A percentile compares a stretch with the other conserved stretches of the same genome.
Evolutionary conservation across 139 green algal genomes (phyloP).

Genomic region (Mychonastes homosphaera): DNA sequence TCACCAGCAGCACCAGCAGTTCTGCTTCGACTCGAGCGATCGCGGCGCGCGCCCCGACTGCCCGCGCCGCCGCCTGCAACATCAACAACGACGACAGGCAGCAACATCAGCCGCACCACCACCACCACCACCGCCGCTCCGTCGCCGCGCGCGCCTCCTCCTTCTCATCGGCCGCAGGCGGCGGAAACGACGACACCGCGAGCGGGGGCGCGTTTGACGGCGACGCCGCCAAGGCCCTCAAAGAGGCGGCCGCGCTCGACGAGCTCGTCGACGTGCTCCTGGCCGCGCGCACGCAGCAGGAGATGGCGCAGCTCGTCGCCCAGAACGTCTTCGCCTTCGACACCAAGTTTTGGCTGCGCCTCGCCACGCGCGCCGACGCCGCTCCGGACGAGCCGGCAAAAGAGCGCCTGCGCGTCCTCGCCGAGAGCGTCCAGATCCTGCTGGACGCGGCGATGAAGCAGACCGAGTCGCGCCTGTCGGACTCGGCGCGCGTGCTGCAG

Average conservation of each 20-base stretch:
- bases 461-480: slow-evolving; percentile 59
- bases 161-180: too few species aligned
- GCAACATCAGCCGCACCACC: background rate
- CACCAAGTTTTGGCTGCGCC: slow-evolving; percentile 81
- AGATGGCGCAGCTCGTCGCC: slow-evolving; percentile 60
- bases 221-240: slow-evolving; percentile 21
- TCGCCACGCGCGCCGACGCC: slow-evolving; percentile 70
- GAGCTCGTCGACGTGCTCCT: slow-evolving; percentile 70
- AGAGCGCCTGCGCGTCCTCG: slow-evolving; percentile 20
- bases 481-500: slow-evolving; percentile 52
- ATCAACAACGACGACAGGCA: background rate
- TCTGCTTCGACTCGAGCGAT: background rate
- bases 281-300: slow-evolving; percentile 38
- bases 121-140: background rate
- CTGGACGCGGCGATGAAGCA: slow-evolving; percentile 66
- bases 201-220: slow-evolving; percentile 6
- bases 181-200: background rate
- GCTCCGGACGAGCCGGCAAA: slow-evolving; percentile 14
- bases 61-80: background rate
- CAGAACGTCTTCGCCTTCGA: slow-evolving; percentile 83
- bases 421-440: slow-evolving; percentile 62
- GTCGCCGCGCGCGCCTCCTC: background rate
- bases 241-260: slow-evolving; percentile 59
- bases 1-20: slow-evolving; percentile 6
- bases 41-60: background rate